Evolutionary conservation across 1,284 basidiomycete species (phyloP).

Genomic region (Mycosarcoma maydis): DNA sequence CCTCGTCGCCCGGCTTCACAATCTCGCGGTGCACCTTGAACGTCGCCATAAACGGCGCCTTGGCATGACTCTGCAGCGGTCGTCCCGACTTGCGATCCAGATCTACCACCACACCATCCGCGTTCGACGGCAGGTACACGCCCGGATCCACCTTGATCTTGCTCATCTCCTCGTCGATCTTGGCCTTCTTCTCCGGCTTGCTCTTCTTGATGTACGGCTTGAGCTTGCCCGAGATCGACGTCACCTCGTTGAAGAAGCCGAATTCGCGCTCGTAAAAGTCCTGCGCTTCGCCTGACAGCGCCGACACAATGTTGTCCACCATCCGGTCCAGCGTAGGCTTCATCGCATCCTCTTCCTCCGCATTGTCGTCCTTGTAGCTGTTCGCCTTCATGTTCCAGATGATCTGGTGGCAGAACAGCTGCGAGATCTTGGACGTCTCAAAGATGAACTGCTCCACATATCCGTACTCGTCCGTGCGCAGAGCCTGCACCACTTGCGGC

Average conservation of each 20-base stretch:
- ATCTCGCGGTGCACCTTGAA: constrained; percentile 80
- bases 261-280: constrained; percentile 96
- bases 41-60: constrained; percentile 99
- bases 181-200: constrained; percentile 98
- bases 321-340: constrained; percentile 92
- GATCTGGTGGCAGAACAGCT: constrained; percentile 98
- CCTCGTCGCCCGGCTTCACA: constrained; percentile 68
- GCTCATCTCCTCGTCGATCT: constrained; percentile 99
- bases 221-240: constrained; percentile 95
- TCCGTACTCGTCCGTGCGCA: constrained; percentile 79
- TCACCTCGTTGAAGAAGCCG: constrained; percentile 93
- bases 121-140: constrained; percentile 96
- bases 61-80: constrained; percentile 95
- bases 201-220: constrained; percentile 96
- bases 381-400: constrained; percentile 99
- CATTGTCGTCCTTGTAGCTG: constrained; percentile 85
- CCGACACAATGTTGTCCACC: constrained; percentile 81
- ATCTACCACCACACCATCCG: constrained; percentile 93
- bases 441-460: constrained; percentile 97
- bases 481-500: constrained; percentile 95
- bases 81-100: constrained; percentile 96
- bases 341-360: constrained; percentile 83
- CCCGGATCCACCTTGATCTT: constrained; percentile 91
- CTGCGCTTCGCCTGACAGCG: constrained; percentile 88
- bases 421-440: constrained; percentile 96